Evolutionary conservation across 306 rosid species (phyloP).

Genomic region (Hippophae tibetana): DNA sequence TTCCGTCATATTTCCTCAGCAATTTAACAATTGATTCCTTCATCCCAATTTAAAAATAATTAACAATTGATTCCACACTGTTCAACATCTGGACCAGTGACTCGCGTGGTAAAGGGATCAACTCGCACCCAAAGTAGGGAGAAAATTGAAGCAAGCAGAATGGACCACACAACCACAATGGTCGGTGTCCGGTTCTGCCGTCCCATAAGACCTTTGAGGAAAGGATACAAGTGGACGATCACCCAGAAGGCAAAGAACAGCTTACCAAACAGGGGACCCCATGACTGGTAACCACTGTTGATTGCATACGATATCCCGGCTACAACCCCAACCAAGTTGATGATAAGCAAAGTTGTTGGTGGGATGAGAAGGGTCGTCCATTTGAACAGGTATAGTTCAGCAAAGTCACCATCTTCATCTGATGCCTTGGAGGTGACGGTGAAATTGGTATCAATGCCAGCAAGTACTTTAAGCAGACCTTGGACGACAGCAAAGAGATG

Average conservation of each 20-base stretch:
- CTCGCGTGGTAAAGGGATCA: slow-evolving; percentile 78
- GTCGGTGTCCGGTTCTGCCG: slow-evolving; percentile 94
- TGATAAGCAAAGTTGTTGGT: slow-evolving; percentile 80
- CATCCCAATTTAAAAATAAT: slow-evolving; percentile 1
- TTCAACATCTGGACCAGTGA: slow-evolving; percentile 77
- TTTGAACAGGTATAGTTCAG: slow-evolving; percentile 86
- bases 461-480: slow-evolving; percentile 92
- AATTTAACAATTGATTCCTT: neutral
- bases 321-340: slow-evolving; percentile 88
- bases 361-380: slow-evolving; percentile 97
- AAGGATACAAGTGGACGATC: slow-evolving; percentile 85
- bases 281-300: slow-evolving; percentile 93
- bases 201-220: slow-evolving; percentile 99
- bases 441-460: slow-evolving; percentile 94
- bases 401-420: slow-evolving; percentile 81
- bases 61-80: slow-evolving; percentile 95
- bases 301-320: slow-evolving; percentile 90
- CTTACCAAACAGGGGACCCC: slow-evolving; percentile 97
- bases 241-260: slow-evolving; percentile 99
- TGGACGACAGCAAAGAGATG: slow-evolving; percentile 91
- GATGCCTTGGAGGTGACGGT: slow-evolving; percentile 96
- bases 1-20: slow-evolving; percentile 4
- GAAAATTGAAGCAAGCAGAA: slow-evolving; percentile 88
- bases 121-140: slow-evolving; percentile 82
- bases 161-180: slow-evolving; percentile 87